These are phyloP conservation scores for Paramecium bursaria DNA, from an alignment of 73 alveolate species.

Conservation along the genomic window DNA sequence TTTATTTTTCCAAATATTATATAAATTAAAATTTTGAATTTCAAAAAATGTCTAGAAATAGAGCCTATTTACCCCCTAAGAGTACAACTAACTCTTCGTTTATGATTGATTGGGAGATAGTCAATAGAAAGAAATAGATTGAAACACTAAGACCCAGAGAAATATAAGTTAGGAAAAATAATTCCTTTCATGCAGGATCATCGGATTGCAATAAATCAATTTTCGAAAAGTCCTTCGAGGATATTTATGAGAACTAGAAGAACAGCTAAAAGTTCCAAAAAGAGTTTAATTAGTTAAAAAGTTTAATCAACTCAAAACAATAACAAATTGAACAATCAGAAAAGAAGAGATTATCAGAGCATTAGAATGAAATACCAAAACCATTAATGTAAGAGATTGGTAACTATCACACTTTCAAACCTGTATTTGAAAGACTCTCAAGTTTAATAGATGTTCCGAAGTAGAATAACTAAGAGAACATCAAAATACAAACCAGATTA, in stretches of 20 bases:
- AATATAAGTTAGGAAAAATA: constrained; percentile 21
- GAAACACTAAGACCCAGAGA: constrained; percentile 35
- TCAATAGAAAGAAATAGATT: constrained; percentile 17
- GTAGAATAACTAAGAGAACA: neutral
- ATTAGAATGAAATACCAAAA: neutral
- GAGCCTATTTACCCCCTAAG: constrained; percentile 50
- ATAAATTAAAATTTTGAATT: no score
- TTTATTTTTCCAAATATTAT: no score
- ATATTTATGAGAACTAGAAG: constrained; percentile 14
- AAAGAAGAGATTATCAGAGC: constrained; percentile 29
- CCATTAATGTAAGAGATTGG: constrained; percentile 14
- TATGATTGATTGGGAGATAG: constrained; percentile 41
- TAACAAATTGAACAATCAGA: constrained; percentile 13
- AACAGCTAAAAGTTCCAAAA: constrained; percentile 30
- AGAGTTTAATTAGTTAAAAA: constrained; percentile 40
- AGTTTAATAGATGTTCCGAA: constrained; percentile 19
- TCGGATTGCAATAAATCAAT: constrained; percentile 28
- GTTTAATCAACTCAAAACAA: neutral
- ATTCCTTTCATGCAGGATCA: constrained; percentile 39
- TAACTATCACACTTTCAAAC: constrained; percentile 45
- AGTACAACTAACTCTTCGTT: constrained; percentile 23
- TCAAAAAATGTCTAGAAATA: neutral
- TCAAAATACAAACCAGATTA: neutral
- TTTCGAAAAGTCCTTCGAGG: constrained; percentile 31
- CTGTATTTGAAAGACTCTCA: constrained; percentile 33